Conservation (phyloP, 768 basidiomycete species). For the Tylopilus subfusipes region DNA sequence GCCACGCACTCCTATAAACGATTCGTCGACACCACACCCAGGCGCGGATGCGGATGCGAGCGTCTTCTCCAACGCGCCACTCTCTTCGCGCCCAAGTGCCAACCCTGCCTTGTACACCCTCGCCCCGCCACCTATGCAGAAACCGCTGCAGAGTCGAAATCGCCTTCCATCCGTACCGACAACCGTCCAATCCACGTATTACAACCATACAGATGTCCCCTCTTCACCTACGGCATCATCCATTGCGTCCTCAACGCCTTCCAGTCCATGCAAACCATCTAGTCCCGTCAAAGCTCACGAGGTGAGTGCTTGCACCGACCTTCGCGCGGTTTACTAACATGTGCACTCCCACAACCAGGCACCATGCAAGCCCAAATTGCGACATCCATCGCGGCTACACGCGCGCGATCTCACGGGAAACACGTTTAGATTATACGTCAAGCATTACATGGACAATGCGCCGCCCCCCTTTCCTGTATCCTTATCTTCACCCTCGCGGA, state of each 20-base stretch:
- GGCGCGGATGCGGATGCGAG: neutral
- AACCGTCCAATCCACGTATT: neutral
- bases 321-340: neutral
- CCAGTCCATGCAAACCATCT: slow-evolving; percentile 26
- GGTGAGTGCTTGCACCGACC: neutral
- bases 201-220: slow-evolving; percentile 7
- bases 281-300: slow-evolving; percentile 21
- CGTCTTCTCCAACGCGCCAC: slow-evolving; percentile 16
- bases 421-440: slow-evolving; percentile 72
- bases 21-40: neutral
- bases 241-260: slow-evolving; percentile 28
- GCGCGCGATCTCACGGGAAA: slow-evolving; percentile 65
- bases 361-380: slow-evolving; percentile 45
- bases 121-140: slow-evolving; percentile 10
- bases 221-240: slow-evolving; percentile 23
- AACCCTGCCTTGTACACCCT: slow-evolving; percentile 5
- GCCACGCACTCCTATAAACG: neutral
- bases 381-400: slow-evolving; percentile 69
- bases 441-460: slow-evolving; percentile 72
- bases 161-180: neutral
- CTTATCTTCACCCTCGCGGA: neutral
- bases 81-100: neutral
- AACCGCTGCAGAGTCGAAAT: slow-evolving; percentile 11
- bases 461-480: slow-evolving; percentile 8
- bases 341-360: neutral